Percentiles rank a stretch among this genome's conserved stretches.
Evolutionary conservation across 2,329 filamentous ascomycete species (phyloP).

Genomic region (Ceratocystis cacaofunesta): DNA sequence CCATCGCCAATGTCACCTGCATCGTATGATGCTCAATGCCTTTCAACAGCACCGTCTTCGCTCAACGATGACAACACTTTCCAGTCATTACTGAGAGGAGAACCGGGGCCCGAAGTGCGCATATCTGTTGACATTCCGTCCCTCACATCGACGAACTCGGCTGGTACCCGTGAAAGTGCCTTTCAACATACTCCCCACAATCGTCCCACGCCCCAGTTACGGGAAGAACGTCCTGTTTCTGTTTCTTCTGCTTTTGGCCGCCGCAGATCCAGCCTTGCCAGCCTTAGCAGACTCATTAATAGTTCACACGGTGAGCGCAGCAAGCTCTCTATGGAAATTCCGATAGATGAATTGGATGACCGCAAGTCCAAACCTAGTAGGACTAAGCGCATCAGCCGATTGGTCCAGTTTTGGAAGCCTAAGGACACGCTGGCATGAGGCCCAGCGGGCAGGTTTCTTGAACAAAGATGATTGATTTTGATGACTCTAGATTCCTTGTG

Average conservation of each 20-base stretch:
- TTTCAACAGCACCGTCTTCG: constrained; percentile 63
- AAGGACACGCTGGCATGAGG: constrained; percentile 24
- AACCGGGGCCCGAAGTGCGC: constrained; percentile 56
- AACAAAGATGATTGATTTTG: background rate
- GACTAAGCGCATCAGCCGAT: constrained; percentile 53
- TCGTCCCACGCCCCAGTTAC: constrained; percentile 31
- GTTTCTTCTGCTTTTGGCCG: constrained; percentile 50
- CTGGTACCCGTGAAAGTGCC: constrained; percentile 55
- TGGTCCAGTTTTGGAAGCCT: constrained; percentile 67
- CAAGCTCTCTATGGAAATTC: constrained; percentile 57
- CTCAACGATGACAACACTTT: constrained; percentile 56
- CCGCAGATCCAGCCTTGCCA: constrained; percentile 61
- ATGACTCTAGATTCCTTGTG: background rate
- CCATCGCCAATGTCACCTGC: constrained; percentile 55
- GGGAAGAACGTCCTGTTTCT: constrained; percentile 46
- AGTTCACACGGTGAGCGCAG: constrained; percentile 60
- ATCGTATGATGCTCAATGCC: constrained; percentile 55
- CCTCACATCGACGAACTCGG: constrained; percentile 59
- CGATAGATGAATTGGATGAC: constrained; percentile 39
- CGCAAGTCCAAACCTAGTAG: constrained; percentile 47
- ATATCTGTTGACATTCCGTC: constrained; percentile 62
- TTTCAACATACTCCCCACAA: constrained; percentile 25
- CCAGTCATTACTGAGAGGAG: constrained; percentile 56
- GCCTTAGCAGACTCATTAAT: constrained; percentile 61
- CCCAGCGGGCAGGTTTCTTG: background rate